Evolutionary conservation across 1,284 basidiomycete genomes (phyloP), one percentile per base, ranked within the genome.

Genomic region (Ganoderma lucidum): DNA sequence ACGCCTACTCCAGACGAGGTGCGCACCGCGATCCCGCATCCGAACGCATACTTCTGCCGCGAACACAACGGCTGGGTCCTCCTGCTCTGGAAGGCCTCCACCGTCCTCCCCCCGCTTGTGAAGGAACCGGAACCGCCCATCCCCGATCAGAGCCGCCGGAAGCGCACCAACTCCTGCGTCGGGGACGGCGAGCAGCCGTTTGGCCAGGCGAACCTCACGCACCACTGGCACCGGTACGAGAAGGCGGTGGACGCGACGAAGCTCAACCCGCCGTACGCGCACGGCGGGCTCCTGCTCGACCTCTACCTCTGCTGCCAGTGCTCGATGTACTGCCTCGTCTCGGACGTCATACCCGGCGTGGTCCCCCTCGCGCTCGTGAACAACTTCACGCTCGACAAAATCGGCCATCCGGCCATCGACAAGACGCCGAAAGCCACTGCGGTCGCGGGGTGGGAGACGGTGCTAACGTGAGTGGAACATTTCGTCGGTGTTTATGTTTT

Each of bases 261-360:
- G 71, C 85, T 94, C 37, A 87, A 85, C 28, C 87, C 89, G 19
- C 88, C 90, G n/a, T 89, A 90, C 73, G 81, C 81, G 37, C 81
- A 84, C 53, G 86, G 88, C 65, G 86, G 89, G 71, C 90, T 88
- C n/a, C 77, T 92, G 32, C 80, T 95, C 48, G 92, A 94, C 78
- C 82, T 94, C 39, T 94, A 92, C 75, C 82, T 94, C 58, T 95
- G 93, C 77, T 95, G 93, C 75, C 93, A 94, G 75, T 95, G 93
- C 79, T 89, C 88, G 30, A 81, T 90, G 70, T 92, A 91, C 76
- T 88, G 90, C 70, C 82, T 93, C 58, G 90, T 87, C 2, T 93
- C 91, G 19, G 84, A 85, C 37, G 81, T 90, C 62, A 89, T 94
- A 58, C 88, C 92, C 44, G 92, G 92, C 9, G 88, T 94, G 39